Conservation (phyloP, 2,329 filamentous ascomycete species). For the Phaeosphaeria sp. region DNA sequence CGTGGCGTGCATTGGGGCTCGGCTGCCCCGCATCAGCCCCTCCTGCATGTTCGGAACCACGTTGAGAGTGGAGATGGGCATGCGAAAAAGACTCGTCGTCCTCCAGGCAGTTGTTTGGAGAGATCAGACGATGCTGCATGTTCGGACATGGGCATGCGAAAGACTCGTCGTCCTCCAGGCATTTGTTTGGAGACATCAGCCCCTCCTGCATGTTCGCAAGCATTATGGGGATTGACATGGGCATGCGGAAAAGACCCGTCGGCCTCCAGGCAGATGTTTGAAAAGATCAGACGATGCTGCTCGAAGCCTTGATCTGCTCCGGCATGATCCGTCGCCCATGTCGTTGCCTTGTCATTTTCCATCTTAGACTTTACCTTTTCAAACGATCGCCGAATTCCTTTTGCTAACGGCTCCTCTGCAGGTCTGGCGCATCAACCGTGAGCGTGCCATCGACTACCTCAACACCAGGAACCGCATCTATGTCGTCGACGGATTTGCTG, state of each 20-base stretch:
- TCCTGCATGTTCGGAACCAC: constrained; percentile 18
- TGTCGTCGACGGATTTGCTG: constrained; percentile 94
- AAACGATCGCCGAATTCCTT: constrained; percentile 20
- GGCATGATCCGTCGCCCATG: too few relatives aligned
- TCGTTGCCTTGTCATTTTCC: too few relatives aligned
- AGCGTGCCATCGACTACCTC: constrained; percentile 97
- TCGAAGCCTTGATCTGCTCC: too few relatives aligned
- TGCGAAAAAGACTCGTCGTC: too few relatives aligned
- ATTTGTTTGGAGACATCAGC: too few relatives aligned
- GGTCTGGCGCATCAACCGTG: constrained; percentile 99
- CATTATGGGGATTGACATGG: constrained; percentile 22
- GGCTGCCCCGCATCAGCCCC: constrained; percentile 42
- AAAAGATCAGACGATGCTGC: too few relatives aligned
- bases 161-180: too few relatives aligned
- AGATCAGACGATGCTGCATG: too few relatives aligned
- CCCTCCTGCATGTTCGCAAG: constrained; percentile 3
- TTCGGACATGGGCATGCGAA: too few relatives aligned
- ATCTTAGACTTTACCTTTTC: constrained; percentile 1
- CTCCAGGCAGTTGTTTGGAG: too few relatives aligned
- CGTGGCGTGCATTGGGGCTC: constrained; percentile 34
- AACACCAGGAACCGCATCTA: constrained; percentile 99
- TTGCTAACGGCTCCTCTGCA: constrained; percentile 50
- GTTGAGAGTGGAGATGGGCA: constrained; percentile 11
- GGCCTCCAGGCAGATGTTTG: too few relatives aligned
- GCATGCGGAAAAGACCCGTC: too few relatives aligned